phyloP scores from a whole-genome alignment of 768 basidiomycete genomes.

The Mycena capillaripes region DNA sequence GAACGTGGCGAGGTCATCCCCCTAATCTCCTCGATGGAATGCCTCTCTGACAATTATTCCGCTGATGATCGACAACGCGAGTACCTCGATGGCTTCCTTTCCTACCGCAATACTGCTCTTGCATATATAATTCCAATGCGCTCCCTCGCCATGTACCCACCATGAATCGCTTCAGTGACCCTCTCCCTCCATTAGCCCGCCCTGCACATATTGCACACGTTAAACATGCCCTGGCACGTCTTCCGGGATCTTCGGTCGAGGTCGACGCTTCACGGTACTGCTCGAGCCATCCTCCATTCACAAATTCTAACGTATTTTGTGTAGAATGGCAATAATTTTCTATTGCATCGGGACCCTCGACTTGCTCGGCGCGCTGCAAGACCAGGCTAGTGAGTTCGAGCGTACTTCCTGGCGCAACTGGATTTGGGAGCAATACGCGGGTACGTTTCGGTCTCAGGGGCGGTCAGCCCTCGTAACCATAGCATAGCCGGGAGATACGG shows the following conservation, averaged over 20 bases:
- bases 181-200: slow-evolving; percentile 50
- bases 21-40: slow-evolving; percentile 17
- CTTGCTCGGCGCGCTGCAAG: slow-evolving; percentile 68
- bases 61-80: slow-evolving; percentile 32
- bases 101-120: neutral
- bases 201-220: slow-evolving; percentile 74
- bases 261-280: slow-evolving; percentile 80
- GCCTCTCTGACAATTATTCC: slow-evolving; percentile 6
- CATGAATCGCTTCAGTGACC: slow-evolving; percentile 17
- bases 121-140: neutral
- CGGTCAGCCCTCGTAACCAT: neutral
- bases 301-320: slow-evolving; percentile 18
- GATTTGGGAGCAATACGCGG: slow-evolving; percentile 90
- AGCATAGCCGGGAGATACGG: slow-evolving; percentile 73
- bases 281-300: slow-evolving; percentile 22
- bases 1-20: slow-evolving; percentile 3
- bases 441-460: slow-evolving; percentile 49
- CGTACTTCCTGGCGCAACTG: slow-evolving; percentile 78
- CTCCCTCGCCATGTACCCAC: neutral
- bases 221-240: slow-evolving; percentile 75
- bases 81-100: neutral
- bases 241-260: slow-evolving; percentile 79
- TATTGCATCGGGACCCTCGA: slow-evolving; percentile 92
- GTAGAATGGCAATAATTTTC: slow-evolving; percentile 87
- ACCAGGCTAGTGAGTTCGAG: slow-evolving; percentile 63